These are phyloP conservation scores for Monosporascus sp. DNA, from an alignment of 2,329 filamentous ascomycete genomes.

Conservation along the genomic window DNA sequence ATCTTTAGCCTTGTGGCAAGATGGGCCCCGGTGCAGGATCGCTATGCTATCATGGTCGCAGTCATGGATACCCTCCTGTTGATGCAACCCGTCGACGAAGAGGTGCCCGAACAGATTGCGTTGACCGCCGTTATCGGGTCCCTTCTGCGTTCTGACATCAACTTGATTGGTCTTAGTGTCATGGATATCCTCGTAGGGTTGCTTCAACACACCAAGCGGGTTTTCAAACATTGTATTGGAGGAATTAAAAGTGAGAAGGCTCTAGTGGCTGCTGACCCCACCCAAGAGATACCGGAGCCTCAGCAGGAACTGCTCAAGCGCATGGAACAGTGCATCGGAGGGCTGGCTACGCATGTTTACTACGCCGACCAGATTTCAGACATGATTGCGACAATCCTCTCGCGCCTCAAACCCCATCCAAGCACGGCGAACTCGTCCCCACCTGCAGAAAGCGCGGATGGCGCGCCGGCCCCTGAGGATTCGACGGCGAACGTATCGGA, in stretches of 20 bases:
- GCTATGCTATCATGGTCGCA: conserved; percentile 83
- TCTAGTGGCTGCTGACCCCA: conserved; percentile 23
- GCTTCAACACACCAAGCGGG: conserved; percentile 73
- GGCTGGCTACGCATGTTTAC: conserved; percentile 90
- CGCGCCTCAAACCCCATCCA: conserved; percentile 65
- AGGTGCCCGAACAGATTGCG: conserved; percentile 67
- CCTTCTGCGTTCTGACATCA: conserved; percentile 80
- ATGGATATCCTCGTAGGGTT: conserved; percentile 90
- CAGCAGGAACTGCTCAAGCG: conserved; percentile 62
- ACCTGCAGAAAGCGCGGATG: conserved; percentile 41
- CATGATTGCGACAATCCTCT: conserved; percentile 79
- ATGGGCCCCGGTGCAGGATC: conserved; percentile 91
- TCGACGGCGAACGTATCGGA: conserved; percentile 36
- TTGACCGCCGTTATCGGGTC: conserved; percentile 75
- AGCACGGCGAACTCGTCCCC: conserved; percentile 39
- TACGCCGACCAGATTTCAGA: conserved; percentile 95
- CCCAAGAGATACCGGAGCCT: conserved; percentile 41
- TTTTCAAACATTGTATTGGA: conserved; percentile 59
- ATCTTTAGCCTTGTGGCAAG: conserved; percentile 74
- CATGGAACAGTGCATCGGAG: conserved; percentile 80
- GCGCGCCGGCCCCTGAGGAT: conserved; percentile 26
- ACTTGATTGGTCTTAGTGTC: conserved; percentile 90
- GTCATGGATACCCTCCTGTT: conserved; percentile 71
- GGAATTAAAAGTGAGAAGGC: conserved; percentile 27
- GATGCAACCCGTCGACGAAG: conserved; percentile 63